Conservation (phyloP, 108 stramenopile species). For the Conticribra weissflogii region DNA sequence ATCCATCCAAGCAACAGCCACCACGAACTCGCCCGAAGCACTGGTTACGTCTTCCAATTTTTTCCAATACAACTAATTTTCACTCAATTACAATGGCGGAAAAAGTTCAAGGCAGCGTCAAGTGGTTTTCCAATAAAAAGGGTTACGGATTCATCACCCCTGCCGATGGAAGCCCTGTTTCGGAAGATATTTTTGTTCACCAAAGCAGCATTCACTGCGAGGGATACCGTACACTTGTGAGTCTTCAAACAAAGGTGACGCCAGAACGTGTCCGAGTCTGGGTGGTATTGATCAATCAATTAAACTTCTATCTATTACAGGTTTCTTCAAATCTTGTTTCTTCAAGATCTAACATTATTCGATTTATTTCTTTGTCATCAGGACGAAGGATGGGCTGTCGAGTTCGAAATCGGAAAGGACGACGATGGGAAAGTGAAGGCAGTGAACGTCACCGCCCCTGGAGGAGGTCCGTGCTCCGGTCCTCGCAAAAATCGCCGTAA, state of each 20-base stretch:
- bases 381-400: constrained; percentile 66
- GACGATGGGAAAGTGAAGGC: constrained; percentile 77
- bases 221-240: constrained; percentile 75
- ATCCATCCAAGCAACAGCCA: too few relatives aligned
- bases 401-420: constrained; percentile 77
- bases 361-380: constrained; percentile 19
- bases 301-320: too few relatives aligned
- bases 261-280: too few relatives aligned
- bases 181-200: constrained; percentile 85
- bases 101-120: constrained; percentile 74
- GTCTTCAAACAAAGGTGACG: too few relatives aligned
- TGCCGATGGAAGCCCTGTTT: constrained; percentile 51
- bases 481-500: constrained; percentile 43
- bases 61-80: too few relatives aligned
- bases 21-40: too few relatives aligned
- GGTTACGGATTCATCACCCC: constrained; percentile 84
- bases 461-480: constrained; percentile 62
- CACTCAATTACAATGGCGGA: constrained; percentile 45
- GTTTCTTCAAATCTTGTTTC: constrained; percentile 6
- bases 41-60: too few relatives aligned
- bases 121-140: constrained; percentile 86
- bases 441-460: constrained; percentile 68
- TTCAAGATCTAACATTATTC: neutral
- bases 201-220: constrained; percentile 68
- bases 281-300: too few relatives aligned